Conservation (phyloP, 2,329 filamentous ascomycete genomes). For the Talaromyces sp. region DNA sequence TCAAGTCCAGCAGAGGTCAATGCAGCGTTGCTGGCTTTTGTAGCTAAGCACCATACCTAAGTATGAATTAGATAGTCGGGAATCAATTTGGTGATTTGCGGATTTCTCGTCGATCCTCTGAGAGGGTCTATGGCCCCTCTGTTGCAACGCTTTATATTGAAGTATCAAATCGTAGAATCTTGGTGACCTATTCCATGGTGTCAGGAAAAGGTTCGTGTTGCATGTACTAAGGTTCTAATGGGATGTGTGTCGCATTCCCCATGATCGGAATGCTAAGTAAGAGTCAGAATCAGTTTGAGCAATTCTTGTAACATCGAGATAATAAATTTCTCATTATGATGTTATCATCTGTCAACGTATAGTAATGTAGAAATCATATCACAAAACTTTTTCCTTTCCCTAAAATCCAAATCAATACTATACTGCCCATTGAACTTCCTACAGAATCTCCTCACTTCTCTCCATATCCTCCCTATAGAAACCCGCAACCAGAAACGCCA, state of each 20-base stretch:
- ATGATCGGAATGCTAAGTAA: too few relatives aligned
- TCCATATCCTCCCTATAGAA: slow-evolving; percentile 61
- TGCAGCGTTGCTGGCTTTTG: background rate
- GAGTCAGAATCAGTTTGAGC: background rate
- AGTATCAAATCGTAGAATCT: background rate
- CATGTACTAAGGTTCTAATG: too few relatives aligned
- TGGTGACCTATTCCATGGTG: background rate
- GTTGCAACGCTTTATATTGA: background rate
- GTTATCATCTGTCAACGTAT: background rate
- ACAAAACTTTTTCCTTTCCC: background rate
- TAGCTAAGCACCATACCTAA: background rate
- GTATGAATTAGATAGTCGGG: background rate
- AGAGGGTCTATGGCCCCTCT: background rate
- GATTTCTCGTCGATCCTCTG: background rate
- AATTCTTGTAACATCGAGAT: background rate
- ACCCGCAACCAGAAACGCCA: slow-evolving; percentile 89
- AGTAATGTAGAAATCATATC: background rate
- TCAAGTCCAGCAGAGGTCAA: slow-evolving; percentile 27
- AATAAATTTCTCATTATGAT: background rate
- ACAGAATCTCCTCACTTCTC: slow-evolving; percentile 2
- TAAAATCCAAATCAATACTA: background rate
- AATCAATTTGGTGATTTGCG: background rate
- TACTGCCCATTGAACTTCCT: background rate
- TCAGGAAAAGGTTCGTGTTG: too few relatives aligned
- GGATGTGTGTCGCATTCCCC: too few relatives aligned